These are phyloP conservation scores for Pontederia crassipes DNA, from an alignment of 176 grass and related monocot species.

Conservation along the genomic window DNA sequence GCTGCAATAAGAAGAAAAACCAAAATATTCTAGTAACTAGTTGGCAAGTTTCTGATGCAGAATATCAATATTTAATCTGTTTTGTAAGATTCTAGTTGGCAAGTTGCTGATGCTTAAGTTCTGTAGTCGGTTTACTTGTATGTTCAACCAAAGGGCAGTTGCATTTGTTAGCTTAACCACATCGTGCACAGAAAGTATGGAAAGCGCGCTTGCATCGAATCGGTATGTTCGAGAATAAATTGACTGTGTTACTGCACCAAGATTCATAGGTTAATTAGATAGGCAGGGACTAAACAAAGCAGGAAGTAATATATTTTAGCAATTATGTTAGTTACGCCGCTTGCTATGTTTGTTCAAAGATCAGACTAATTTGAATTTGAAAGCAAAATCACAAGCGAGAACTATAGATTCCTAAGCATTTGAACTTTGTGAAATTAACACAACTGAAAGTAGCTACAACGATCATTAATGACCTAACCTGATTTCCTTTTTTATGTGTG, in stretches of 20 bases:
- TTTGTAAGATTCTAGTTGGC: neutral
- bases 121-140: slow-evolving; percentile 48
- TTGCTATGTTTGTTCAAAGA: too few relatives aligned
- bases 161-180: slow-evolving; percentile 47
- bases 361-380: too few relatives aligned
- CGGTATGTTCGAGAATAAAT: slow-evolving; percentile 21
- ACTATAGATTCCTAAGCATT: too few relatives aligned
- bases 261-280: neutral
- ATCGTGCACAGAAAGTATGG: slow-evolving; percentile 60
- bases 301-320: neutral
- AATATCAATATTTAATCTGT: neutral
- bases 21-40: neutral
- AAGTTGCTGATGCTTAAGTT: neutral
- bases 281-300: slow-evolving; percentile 6
- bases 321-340: too few relatives aligned
- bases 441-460: too few relatives aligned
- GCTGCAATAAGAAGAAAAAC: slow-evolving; percentile 34
- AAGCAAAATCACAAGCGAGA: too few relatives aligned
- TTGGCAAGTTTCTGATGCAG: too few relatives aligned
- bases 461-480: too few relatives aligned
- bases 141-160: slow-evolving; percentile 69
- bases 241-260: slow-evolving; percentile 45
- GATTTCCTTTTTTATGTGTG: too few relatives aligned
- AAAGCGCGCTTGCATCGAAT: slow-evolving; percentile 39
- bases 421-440: too few relatives aligned